Conservation (phyloP, 768 basidiomycete species). For the Polyporus arcularius region DNA sequence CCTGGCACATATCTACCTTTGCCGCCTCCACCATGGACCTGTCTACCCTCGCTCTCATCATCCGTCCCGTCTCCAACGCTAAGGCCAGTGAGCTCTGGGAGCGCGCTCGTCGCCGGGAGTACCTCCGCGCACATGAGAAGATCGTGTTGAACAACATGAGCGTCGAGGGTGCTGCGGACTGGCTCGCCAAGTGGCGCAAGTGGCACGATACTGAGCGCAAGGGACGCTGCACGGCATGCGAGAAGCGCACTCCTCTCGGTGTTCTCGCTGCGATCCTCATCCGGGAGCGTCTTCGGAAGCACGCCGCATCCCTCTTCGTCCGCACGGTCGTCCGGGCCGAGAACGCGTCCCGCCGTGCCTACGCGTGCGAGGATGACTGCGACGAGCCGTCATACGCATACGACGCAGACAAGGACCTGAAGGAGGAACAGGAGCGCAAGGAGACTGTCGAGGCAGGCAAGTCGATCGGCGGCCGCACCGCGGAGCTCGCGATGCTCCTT, state of each 20-base stretch:
- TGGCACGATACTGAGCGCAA: slow-evolving; percentile 31
- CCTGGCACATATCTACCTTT: slow-evolving; percentile 41
- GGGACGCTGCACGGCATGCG: slow-evolving; percentile 26
- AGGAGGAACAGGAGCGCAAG: slow-evolving; percentile 43
- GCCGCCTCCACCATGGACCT: slow-evolving; percentile 48
- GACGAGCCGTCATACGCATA: slow-evolving; percentile 18
- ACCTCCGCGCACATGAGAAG: slow-evolving; percentile 48
- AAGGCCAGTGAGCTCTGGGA: slow-evolving; percentile 50
- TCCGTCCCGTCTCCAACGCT: slow-evolving; percentile 44
- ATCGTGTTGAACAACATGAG: slow-evolving; percentile 54
- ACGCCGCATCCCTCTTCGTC: slow-evolving; percentile 59
- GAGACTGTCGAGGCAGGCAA: slow-evolving; percentile 59
- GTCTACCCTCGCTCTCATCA: slow-evolving; percentile 58
- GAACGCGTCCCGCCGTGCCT: slow-evolving; percentile 4
- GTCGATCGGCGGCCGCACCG: slow-evolving; percentile 61
- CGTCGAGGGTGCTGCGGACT: slow-evolving; percentile 53
- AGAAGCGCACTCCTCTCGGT: slow-evolving; percentile 40
- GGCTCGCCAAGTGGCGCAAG: slow-evolving; percentile 35
- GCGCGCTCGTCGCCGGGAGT: slow-evolving; percentile 33
- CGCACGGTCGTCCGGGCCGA: slow-evolving; percentile 36
- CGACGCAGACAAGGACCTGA: slow-evolving; percentile 32
- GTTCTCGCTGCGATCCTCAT: slow-evolving; percentile 53
- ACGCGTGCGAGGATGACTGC: slow-evolving; percentile 19
- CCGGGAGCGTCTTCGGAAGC: slow-evolving; percentile 51
- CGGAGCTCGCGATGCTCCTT: slow-evolving; percentile 52